phyloP scores from a whole-genome alignment of 306 rosid species.

The Quercus parvula region DNA sequence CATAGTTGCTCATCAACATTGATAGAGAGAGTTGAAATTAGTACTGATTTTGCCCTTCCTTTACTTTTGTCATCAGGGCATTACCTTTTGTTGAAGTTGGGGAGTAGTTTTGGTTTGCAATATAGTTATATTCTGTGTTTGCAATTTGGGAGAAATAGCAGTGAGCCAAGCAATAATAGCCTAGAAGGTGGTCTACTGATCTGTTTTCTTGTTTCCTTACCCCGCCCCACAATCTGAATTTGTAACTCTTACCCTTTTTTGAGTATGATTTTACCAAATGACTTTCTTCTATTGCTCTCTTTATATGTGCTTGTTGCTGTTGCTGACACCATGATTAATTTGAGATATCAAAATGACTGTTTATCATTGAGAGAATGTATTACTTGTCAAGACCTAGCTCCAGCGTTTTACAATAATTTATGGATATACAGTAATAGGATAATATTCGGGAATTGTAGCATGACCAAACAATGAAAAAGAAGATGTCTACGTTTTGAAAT shows the following conservation, averaged over 20 bases:
- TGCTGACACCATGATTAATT: not conserved
- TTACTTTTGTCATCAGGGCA: conserved; percentile 48
- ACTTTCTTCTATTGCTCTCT: not conserved
- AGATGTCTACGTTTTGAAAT: not conserved
- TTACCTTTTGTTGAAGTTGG: conserved; percentile 50
- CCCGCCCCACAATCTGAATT: not conserved
- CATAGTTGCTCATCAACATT: not conserved
- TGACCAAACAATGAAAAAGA: not conserved
- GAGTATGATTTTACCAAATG: not conserved
- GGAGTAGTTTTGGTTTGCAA: conserved; percentile 42
- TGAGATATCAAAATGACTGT: not conserved
- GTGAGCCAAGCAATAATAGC: not conserved
- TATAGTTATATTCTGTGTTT: not conserved
- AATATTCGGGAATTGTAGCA: not conserved
- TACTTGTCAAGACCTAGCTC: not conserved
- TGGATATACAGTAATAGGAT: not conserved
- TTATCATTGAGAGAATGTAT: not conserved
- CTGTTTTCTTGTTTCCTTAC: not conserved
- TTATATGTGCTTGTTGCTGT: not conserved
- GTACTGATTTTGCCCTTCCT: conserved; percentile 5
- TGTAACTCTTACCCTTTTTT: not conserved
- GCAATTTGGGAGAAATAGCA: not conserved
- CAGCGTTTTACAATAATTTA: not conserved
- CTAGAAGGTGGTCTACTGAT: not conserved
- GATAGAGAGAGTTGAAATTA: conserved; percentile 19